A percentile compares a stretch with the other conserved stretches of the same genome.
Conservation (phyloP, 805 yeast genomes). For the Starmerella kuoi region DNA sequence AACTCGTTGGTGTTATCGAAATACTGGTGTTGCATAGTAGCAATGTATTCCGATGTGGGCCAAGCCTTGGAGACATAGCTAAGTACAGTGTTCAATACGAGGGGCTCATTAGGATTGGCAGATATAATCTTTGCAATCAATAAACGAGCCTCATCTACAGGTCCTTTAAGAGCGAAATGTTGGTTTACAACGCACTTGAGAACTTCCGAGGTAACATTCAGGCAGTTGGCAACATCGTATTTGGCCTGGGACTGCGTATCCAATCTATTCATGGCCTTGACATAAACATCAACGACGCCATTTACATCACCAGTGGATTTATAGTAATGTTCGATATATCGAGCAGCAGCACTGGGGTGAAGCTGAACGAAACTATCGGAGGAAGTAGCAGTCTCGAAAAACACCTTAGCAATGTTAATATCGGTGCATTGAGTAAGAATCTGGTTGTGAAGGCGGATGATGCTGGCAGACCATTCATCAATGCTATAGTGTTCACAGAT, state of each 20-base stretch:
- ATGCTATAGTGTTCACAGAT: slow-evolving; percentile 17
- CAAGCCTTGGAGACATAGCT: slow-evolving; percentile 18
- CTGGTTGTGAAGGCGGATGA: slow-evolving; percentile 22
- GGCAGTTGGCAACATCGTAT: slow-evolving; percentile 10
- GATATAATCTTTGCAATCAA: slow-evolving; percentile 8
- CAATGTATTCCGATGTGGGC: slow-evolving; percentile 17
- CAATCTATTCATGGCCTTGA: slow-evolving; percentile 11
- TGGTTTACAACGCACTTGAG: slow-evolving; percentile 11
- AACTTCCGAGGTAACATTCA: slow-evolving; percentile 15
- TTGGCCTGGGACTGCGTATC: slow-evolving; percentile 1
- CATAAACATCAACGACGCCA: slow-evolving; percentile 12
- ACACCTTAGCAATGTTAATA: slow-evolving; percentile 15
- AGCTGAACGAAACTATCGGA: slow-evolving; percentile 14
- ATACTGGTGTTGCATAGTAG: slow-evolving; percentile 11
- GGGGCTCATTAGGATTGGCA: slow-evolving; percentile 5
- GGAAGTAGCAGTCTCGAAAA: slow-evolving; percentile 18
- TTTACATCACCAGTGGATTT: slow-evolving; percentile 9
- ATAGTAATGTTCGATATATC: slow-evolving; percentile 15
- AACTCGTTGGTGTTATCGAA: slow-evolving; percentile 1
- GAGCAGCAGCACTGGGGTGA: slow-evolving; percentile 23
- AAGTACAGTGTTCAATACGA: slow-evolving; percentile 17
- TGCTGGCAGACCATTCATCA: slow-evolving; percentile 9
- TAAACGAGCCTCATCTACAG: slow-evolving; percentile 6
- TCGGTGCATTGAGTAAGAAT: slow-evolving; percentile 21
- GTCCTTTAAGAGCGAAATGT: slow-evolving; percentile 16